Evolutionary conservation across 1,284 basidiomycete genomes (phyloP), one percentile per base, ranked within the genome.

Genomic region (Peniophora sp.): DNA sequence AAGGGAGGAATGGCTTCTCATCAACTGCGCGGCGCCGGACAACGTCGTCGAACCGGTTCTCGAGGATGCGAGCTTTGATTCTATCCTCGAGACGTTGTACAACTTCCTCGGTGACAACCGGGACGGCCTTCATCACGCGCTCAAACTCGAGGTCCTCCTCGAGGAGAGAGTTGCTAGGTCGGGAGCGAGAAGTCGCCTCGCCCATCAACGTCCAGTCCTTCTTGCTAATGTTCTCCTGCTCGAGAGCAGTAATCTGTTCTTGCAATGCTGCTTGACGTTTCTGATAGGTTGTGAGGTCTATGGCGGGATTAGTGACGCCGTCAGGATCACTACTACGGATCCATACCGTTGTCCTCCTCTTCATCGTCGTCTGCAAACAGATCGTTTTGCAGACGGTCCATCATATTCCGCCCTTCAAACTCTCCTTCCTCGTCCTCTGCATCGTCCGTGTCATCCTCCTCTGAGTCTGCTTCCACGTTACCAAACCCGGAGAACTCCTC

Each of bases 91-190:
- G 75, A 20, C 75, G 76, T 51, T 83, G 78, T 6, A 96, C 91
- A 43, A 74, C 76, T 64, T 96, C 92, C 62, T 97, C 92, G 0
- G 97, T 98, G 52, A 97, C 81, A 47, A 92, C 78, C 10, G 96
- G 97, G 0, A 88, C 86, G 15, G 85, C 75, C 68, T 96, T 97
- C 70, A 84, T 82, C 12, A 88, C 81, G 23, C 85, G 88, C 58
- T 99, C 97, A 57, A 96, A 99, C 53, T 98, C 95, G 41, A 99
- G 78, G 64, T 97, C 92, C 65, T 98, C 90, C 65, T 93, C 92
- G 12, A 99, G 76, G 15, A 98, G 73, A 22, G 91, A 91, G 68
- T 99, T 95, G 62, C 92, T 83, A 1, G 97, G 96, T 49, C 97
- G 81, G 41, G 85, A 71, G 36, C 85, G 79, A 5, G 90, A 81